phyloP scores from a whole-genome alignment of 2,329 filamentous ascomycete genomes.

The Aspergillus pseudonomiae region DNA sequence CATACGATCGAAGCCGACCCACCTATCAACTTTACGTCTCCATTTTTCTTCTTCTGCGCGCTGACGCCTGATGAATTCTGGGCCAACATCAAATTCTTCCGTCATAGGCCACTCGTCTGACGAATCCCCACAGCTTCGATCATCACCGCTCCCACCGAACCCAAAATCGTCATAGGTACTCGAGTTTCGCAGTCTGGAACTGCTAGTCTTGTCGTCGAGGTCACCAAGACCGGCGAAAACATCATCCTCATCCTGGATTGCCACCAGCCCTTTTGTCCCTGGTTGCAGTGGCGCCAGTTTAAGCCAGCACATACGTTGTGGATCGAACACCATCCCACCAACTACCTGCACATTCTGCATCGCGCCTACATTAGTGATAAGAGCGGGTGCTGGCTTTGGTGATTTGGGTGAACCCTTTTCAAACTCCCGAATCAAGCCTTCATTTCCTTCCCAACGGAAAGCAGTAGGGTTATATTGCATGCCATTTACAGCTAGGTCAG shows the following conservation, averaged over 20 bases:
- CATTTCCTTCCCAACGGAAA: conserved; percentile 94
- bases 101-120: conserved; percentile 81
- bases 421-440: conserved; percentile 78
- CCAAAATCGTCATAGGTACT: conserved; percentile 31
- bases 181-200: conserved; percentile 25
- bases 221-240: conserved; percentile 95
- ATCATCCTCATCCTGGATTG: conserved; percentile 83
- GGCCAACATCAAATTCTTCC: conserved; percentile 96
- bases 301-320: conserved; percentile 95
- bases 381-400: conserved; percentile 58
- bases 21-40: conserved; percentile 83
- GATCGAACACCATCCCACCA: conserved; percentile 98
- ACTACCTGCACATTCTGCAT: conserved; percentile 90
- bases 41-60: conserved; percentile 90
- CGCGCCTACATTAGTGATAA: conserved; percentile 87
- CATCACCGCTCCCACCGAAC: conserved; percentile 37
- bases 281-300: conserved; percentile 64
- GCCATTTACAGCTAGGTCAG: conserved; percentile 64
- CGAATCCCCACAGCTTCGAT: conserved; percentile 48
- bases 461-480: conserved; percentile 93
- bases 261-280: conserved; percentile 39
- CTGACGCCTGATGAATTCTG: conserved; percentile 87
- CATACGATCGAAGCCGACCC: conserved; percentile 66
- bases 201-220: conserved; percentile 66
- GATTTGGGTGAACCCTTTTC: conserved; percentile 57